Evolutionary conservation across 495 filamentous ascomycete genomes (phyloP).

Genomic region (Penicillium longicatenatum): DNA sequence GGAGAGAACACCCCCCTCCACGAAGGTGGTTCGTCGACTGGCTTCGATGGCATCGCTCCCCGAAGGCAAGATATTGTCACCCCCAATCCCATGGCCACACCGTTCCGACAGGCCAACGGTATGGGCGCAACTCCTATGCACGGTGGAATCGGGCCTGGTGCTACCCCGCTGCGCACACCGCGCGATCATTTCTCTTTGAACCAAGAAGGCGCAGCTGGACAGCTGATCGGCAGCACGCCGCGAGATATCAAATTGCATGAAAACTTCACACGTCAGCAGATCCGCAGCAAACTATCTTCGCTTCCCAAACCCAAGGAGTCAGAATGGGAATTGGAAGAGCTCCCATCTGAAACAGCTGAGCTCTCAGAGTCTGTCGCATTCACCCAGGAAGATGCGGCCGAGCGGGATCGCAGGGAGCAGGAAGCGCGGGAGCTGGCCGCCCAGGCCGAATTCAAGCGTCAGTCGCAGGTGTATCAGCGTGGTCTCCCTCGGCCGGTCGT

Average conservation of each 20-base stretch:
- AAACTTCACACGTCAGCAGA: conserved; percentile 65
- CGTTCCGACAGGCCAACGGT: conserved; percentile 70
- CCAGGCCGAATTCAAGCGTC: conserved; percentile 74
- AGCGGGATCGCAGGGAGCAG: conserved; percentile 71
- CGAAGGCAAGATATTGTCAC: conserved; percentile 79
- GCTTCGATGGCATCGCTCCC: conserved; percentile 84
- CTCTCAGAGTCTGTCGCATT: conserved; percentile 50
- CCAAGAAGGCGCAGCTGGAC: conserved; percentile 56
- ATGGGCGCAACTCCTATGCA: conserved; percentile 72
- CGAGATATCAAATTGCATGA: conserved; percentile 76
- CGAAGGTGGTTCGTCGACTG: conserved; percentile 79
- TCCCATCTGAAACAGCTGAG: conserved; percentile 82
- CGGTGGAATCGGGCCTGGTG: conserved; percentile 60
- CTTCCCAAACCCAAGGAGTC: conserved; percentile 90
- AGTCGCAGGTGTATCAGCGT: conserved; percentile 87
- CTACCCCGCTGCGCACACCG: conserved; percentile 89
- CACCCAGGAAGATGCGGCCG: conserved; percentile 81
- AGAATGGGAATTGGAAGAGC: conserved; percentile 83
- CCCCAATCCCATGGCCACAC: conserved; percentile 94
- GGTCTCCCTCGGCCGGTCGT: conserved; percentile 75
- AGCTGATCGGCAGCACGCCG: conserved; percentile 74
- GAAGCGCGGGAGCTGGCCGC: conserved; percentile 71
- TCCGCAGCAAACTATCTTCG: conserved; percentile 69
- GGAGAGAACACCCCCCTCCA: conserved; percentile 91
- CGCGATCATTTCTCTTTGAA: conserved; percentile 90